A percentile compares a stretch with the other conserved stretches of the same genome.
phyloP scores from a whole-genome alignment of 768 basidiomycete species.

The Pisolithus sp. region DNA sequence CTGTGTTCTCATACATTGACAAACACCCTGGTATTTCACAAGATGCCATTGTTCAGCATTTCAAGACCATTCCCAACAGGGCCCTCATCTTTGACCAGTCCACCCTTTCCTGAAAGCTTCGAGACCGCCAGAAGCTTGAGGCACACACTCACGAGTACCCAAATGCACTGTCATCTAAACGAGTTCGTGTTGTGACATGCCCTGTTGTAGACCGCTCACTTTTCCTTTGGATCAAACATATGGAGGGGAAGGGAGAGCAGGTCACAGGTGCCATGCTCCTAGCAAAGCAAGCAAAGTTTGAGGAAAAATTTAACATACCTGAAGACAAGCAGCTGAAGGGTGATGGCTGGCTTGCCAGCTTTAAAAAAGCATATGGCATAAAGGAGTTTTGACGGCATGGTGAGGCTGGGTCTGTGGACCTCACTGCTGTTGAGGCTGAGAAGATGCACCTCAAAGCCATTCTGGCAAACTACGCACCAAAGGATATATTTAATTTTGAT shows the following conservation, averaged over 20 bases:
- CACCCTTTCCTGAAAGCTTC: constrained; percentile 3
- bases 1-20: constrained; percentile 6
- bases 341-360: not conserved
- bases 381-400: not conserved
- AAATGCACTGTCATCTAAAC: constrained; percentile 25
- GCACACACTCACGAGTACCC: constrained; percentile 9
- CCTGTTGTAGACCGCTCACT: constrained; percentile 30
- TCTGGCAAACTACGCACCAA: not conserved
- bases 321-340: not conserved
- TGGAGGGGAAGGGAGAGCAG: not conserved
- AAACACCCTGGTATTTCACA: constrained; percentile 3
- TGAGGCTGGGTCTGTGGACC: not conserved
- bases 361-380: not conserved
- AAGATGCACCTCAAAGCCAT: not conserved
- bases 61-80: not conserved
- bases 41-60: not conserved
- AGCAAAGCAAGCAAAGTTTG: not conserved
- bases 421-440: not conserved
- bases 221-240: constrained; percentile 23
- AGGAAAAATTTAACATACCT: not conserved
- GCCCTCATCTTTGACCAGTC: constrained; percentile 7
- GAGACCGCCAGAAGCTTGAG: constrained; percentile 6
- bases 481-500: not conserved
- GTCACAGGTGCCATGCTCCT: not conserved
- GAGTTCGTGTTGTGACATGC: constrained; percentile 22